Base-by-base conservation (phyloP, 352 stramenopile species). In the Lagenidium giganteum region DNA sequence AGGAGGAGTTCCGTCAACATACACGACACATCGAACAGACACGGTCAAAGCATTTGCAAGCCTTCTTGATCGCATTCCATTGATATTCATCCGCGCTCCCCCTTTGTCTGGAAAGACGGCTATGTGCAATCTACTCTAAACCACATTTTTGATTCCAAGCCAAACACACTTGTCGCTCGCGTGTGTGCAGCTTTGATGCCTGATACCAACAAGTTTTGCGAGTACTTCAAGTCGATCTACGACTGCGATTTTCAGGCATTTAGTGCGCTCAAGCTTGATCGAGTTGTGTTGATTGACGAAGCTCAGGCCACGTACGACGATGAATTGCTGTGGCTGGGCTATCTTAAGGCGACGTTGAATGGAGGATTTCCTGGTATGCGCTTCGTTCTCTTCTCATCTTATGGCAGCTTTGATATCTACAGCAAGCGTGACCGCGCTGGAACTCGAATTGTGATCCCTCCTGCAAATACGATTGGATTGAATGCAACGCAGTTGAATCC, bases 351-450 rank as follows among this genome's bases (percentile, higher is more conserved):
- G 30, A 42, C 45, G 25, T 39, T 51, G 32, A 48, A 56, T 12
- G 42, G 25, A 39, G 26, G 35, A 50, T 37, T 43, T 28, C 23
- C 49, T 38, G 28, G 48, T 14, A 37, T 64, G 20, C 31, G 50
- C 16, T 60, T 60, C 30, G 50, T 64, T 55, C 27, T 64, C 35
- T 59, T 64, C 9, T 60, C 43, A 32, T 64, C 55, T 8, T 60
- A 54, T 39, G 46, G 44, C 24, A 52, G 27, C 25, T 47, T 47
- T 54, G 35, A 54, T 36, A 29, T 26, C 6, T 47, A 58, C 42
- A 31, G 46, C 20, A 52, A 42, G 8, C 34, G 47, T n/a, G 34
- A 51, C 26, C 44, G 56, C 30, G 34, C 22, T 44, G 45, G 41
- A 42, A 42, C 32, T 50, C 36, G 41, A 24, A 49, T 57, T 33